Percentiles rank a stretch among this genome's conserved stretches.
Evolutionary conservation across 805 yeast genomes (phyloP).

Genomic region (Hanseniaspora clermontiae): DNA sequence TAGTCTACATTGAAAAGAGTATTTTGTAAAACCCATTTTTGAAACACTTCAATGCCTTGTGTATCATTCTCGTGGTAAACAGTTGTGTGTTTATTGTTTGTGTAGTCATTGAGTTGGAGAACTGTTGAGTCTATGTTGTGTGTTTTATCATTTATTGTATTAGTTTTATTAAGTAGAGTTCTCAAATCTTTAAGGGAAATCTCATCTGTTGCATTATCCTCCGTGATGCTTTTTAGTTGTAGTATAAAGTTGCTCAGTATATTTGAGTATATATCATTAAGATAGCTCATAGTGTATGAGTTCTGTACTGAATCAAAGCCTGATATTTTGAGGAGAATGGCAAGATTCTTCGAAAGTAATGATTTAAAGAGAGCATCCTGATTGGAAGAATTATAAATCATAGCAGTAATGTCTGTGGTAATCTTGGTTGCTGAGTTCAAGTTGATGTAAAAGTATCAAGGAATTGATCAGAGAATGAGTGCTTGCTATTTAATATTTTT

Average conservation of each 20-base stretch:
- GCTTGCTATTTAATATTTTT: too few species aligned
- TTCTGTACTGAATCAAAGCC: constrained; percentile 8
- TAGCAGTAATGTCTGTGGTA: not conserved
- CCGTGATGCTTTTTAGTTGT: not conserved
- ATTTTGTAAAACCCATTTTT: constrained; percentile 5
- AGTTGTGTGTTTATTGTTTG: not conserved
- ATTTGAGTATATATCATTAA: constrained; percentile 3
- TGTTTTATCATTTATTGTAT: not conserved
- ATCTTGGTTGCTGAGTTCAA: too few species aligned
- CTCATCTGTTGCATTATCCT: not conserved
- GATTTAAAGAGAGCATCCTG: constrained; percentile 1
- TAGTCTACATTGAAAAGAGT: not conserved
- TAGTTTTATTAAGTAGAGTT: not conserved
- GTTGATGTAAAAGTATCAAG: not conserved
- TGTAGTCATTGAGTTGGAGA: constrained; percentile 1
- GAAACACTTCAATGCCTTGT: constrained; percentile 7
- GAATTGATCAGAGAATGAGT: too few species aligned
- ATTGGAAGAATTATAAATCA: not conserved
- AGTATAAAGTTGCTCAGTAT: not conserved
- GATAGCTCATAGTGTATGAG: not conserved
- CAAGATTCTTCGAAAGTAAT: not conserved
- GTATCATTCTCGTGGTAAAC: not conserved
- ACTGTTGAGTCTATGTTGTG: constrained; percentile 5
- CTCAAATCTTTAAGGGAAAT: not conserved
- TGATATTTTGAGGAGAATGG: not conserved